Evolutionary conservation across 441 rosid genomes (phyloP).

Genomic region (Mallotus repandus): DNA sequence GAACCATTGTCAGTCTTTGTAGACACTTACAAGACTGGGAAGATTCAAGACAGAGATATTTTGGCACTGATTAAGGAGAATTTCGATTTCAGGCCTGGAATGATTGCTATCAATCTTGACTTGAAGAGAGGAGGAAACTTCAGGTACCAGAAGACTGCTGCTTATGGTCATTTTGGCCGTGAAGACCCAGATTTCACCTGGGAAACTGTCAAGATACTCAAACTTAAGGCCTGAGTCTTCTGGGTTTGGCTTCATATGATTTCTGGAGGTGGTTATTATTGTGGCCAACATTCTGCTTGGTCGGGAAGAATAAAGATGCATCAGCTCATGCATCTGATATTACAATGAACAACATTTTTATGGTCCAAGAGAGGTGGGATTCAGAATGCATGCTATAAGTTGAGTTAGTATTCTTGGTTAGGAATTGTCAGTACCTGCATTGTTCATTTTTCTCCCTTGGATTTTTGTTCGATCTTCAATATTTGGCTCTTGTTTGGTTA

Average conservation of each 20-base stretch:
- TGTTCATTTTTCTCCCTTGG: conserved; percentile 13
- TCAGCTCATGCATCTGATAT: conserved; percentile 28
- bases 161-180: conserved; percentile 77
- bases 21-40: conserved; percentile 74
- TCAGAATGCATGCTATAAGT: conserved; percentile 15
- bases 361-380: conserved; percentile 2
- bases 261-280: conserved; percentile 33
- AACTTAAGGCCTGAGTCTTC: conserved; percentile 53
- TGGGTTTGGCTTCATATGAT: conserved; percentile 11
- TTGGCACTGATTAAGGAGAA: conserved; percentile 60
- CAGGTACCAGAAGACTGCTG: conserved; percentile 80
- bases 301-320: conserved; percentile 31
- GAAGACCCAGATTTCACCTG: conserved; percentile 79
- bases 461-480: neutral
- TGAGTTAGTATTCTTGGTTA: conserved; percentile 3
- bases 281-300: conserved; percentile 24
- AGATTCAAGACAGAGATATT: conserved; percentile 69
- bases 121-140: conserved; percentile 72
- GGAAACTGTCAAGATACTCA: conserved; percentile 69
- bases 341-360: neutral
- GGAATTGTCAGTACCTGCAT: conserved; percentile 6
- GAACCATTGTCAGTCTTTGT: conserved; percentile 79
- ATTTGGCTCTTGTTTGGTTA: conserved; percentile 4
- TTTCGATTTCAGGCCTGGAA: conserved; percentile 84
- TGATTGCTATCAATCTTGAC: conserved; percentile 77